Conservation (phyloP, 768 basidiomycete species). For the Russula lepida region DNA sequence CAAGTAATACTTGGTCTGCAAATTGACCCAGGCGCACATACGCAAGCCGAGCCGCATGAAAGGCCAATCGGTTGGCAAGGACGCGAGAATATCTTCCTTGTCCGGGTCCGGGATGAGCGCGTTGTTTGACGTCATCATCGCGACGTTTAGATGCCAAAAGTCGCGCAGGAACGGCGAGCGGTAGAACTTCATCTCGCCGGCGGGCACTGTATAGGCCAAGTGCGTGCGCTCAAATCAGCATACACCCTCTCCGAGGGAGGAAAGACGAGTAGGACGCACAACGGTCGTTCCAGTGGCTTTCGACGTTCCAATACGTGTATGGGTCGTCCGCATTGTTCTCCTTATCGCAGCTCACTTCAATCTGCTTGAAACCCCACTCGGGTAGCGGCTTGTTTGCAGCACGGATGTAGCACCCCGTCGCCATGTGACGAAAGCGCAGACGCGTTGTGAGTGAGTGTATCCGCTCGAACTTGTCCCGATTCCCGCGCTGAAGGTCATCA, state of each 20-base stretch:
- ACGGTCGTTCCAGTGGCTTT: conserved; percentile 93
- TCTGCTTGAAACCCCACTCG: conserved; percentile 99
- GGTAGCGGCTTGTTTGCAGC: conserved; percentile 86
- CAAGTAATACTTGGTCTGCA: conserved; percentile 86
- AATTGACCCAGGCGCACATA: conserved; percentile 96
- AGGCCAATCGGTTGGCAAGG: conserved; percentile 90
- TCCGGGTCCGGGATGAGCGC: conserved; percentile 95
- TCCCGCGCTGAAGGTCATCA: conserved; percentile 72
- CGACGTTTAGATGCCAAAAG: conserved; percentile 98
- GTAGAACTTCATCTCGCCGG: conserved; percentile 77
- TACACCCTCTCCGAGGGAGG: background rate
- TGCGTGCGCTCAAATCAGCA: background rate
- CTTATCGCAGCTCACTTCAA: conserved; percentile 91
- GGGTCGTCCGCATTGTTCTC: conserved; percentile 71
- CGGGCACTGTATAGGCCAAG: conserved; percentile 51
- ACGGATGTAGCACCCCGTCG: conserved; percentile 77
- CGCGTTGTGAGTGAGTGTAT: conserved; percentile 91
- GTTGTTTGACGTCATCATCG: conserved; percentile 99
- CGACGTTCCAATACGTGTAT: conserved; percentile 97
- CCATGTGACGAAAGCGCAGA: conserved; percentile 71
- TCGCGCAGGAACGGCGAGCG: conserved; percentile 89
- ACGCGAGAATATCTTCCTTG: conserved; percentile 96
- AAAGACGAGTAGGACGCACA: conserved; percentile 43
- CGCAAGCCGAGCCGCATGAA: conserved; percentile 81
- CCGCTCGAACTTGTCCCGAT: conserved; percentile 44